Evolutionary conservation across 164 flowering plant genomes (phyloP), one percentile per base, ranked within the genome.

Genomic region (Santalum album): DNA sequence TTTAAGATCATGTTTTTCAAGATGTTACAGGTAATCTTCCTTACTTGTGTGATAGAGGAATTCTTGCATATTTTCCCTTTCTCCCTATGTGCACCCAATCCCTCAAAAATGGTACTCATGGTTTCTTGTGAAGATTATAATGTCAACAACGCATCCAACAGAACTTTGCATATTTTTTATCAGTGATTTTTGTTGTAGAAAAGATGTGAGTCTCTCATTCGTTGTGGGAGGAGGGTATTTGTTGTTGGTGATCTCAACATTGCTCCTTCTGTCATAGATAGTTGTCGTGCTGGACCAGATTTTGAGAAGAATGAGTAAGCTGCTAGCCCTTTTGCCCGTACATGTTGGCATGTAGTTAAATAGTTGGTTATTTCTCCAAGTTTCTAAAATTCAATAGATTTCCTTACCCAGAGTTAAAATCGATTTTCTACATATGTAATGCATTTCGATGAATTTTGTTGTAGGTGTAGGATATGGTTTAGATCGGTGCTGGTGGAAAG

Each of bases 221-320:
- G 39, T 52, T 62, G 71, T 48, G 89, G 90, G 62, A 81, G 76
- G 59, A 82, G 90, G 66, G 67, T 94, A 21, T 21, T 90, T 64
- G 80, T 94, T 44, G 97, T 90, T 66, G 99, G 97, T 53, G 99
- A 94, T 74, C 83, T 94, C 59, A 94, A 94, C 54, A 86, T 94
- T 75, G 90, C 97, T 49, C 99, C 97, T 58, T 54, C 71, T 64
- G 79, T 89, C 16, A 73, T 87, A 56, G 99, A 94, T 70, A 69
- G 87, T 20, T 87, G 97, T 72, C 86, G 84, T 47, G 90, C 99
- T n/a, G 88, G 73, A 47, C 87, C 90, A 27, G 87, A 87, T 60
- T 94, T 94, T 76, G 97, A 83, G 69, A 73, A 82, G 25, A 86
- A 94, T 57, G 75, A 81, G 99, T 94, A 63, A 80, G 87, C 55